Base-by-base conservation (phyloP, 192 early-diverging fungal genomes). In the Coemansia javaensis region DNA sequence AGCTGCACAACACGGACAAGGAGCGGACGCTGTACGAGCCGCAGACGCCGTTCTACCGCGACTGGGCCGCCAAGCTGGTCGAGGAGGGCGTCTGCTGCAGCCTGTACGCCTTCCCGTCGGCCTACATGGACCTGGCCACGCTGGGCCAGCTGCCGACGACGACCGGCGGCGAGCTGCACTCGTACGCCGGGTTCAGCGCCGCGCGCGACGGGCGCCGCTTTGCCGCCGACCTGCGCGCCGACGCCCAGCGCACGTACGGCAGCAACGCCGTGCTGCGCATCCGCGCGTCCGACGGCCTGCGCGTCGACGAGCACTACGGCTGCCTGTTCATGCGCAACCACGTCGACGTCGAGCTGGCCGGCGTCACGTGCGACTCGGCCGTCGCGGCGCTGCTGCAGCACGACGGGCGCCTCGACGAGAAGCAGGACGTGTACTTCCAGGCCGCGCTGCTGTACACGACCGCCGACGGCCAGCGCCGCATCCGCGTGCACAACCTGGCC, bases 381-480 rank as follows among this genome's bases (percentile, higher is more conserved):
- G 79, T 98, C 57, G 94, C 80, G 3, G 84, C 90, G 35, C 53
- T 79, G 16, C 64, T 99, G 47, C 85, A 86, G 56, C 83, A 97
- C 55, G 96, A 99, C 32, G 85, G 83, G 24, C 90, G 90, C 55
- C 74, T 99, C 27, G 89, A 95, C 42, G 88, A 93, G 44, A 83
- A 81, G 48, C 72, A 78, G 15, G 85, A 90, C 38, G 83, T 83
- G 8, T 85, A 79, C 27, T 86, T 99, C 82, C 96, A 99, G 63
- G 83, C 81, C 15, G 96, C 96, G 4, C 69, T 99, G 40, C 75
- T 99, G 32, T 99, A 99, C 78, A 99, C 96, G 11, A 94, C 92
- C 0, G 82, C 86, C 0, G 66, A 65, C 23, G 96, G 96, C 0
- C 71, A 90, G 50, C 86, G 96, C 14, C 79, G 94, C 14, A 92